phyloP scores from a whole-genome alignment of 306 rosid species.

The Acmispon strigosus region DNA sequence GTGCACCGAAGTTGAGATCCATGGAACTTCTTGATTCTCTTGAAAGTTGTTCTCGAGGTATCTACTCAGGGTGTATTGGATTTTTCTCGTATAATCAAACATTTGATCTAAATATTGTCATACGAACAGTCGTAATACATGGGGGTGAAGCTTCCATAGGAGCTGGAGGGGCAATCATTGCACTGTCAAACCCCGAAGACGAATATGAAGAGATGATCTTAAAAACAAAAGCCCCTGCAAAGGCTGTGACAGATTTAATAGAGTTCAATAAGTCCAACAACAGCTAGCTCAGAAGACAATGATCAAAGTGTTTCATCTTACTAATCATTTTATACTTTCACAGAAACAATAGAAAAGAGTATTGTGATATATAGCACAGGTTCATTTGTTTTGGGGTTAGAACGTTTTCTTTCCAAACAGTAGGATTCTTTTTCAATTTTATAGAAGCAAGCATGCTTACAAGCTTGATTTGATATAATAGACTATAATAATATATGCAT shows the following conservation, averaged over 20 bases:
- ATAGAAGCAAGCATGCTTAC: neutral
- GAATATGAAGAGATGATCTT: conserved; percentile 90
- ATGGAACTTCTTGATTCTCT: conserved; percentile 86
- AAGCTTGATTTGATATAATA: neutral
- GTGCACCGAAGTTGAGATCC: conserved; percentile 96
- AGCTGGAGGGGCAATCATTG: conserved; percentile 97
- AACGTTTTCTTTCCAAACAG: conserved; percentile 7
- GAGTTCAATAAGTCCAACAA: neutral
- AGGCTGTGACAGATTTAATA: conserved; percentile 62
- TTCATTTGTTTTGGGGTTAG: conserved; percentile 5
- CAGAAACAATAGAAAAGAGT: neutral
- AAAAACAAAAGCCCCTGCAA: conserved; percentile 78
- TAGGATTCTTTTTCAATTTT: neutral
- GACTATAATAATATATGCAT: neutral
- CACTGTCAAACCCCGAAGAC: conserved; percentile 79
- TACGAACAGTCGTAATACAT: conserved; percentile 77
- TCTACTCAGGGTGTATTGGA: conserved; percentile 95
- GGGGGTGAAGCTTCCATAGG: conserved; percentile 91
- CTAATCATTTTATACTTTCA: neutral
- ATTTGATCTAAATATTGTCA: conserved; percentile 91
- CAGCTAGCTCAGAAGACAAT: neutral
- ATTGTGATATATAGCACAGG: neutral
- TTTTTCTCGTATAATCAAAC: conserved; percentile 84
- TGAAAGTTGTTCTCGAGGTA: conserved; percentile 77
- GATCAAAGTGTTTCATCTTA: neutral